Evolutionary conservation across 192 early-diverging fungal species (phyloP), one percentile per base, ranked within the genome.

Genomic region (Podila verticillata): DNA sequence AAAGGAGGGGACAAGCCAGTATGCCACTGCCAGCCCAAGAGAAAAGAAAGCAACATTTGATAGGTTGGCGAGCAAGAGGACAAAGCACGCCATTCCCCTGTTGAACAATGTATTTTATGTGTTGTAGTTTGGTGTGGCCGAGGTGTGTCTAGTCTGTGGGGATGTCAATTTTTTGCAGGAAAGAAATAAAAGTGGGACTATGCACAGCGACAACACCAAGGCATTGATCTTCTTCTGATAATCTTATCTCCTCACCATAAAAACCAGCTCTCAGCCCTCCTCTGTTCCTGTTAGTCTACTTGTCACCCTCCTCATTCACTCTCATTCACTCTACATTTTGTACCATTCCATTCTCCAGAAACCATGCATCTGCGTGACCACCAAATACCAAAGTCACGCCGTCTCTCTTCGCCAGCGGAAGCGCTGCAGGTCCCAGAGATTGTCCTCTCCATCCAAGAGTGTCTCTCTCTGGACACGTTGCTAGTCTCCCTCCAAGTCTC

Each of bases 401-500:
- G 10, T 20, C 19, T 28, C 22, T 73, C 56, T 65, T 15, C n/a
- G 20, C 61, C 68, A 51, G 56, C 8, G 6, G 51, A 54, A 9
- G 70, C 70, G 0, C 66, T 80, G 3, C 13, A 5, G 47, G 71
- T 72, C 13, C 70, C 77, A 0, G 77, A 80, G 26, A 68, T 80
- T 17, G 65, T 80, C 30, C 48, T 54, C 5, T 7, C 58, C 13
- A 72, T 80, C 29, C 77, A 80, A 59, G 61, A 72, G 24, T 51
- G 64, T 1, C 70, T 80, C 19, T 28, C 56, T 26, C 58, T 65
- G 3, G 13, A 65, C 10, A 36, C 70, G 1, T 66, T 80, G 22
- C 24, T 44, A 17, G n/a, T 19, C 26, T 72, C 77, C 4, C 60
- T 80, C 15, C 61, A 51, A 17, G 34, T 72, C 12, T 47, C 65